phyloP scores from a whole-genome alignment of 106 monocot species.

The Dioscorea alata region DNA sequence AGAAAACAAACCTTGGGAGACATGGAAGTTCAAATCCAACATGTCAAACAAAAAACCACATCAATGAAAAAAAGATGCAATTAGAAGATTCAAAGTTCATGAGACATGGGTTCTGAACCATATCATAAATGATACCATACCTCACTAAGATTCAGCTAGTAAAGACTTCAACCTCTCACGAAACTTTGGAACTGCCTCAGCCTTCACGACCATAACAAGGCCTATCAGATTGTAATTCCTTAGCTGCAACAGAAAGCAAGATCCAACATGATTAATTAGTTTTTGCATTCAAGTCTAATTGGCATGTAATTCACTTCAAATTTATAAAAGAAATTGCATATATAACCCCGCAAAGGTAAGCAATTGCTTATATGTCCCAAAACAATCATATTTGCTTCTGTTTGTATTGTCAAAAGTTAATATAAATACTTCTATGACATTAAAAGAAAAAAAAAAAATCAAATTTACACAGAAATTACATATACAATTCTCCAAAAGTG shows the following conservation, averaged over 20 bases:
- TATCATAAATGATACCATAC: neutral
- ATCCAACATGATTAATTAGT: neutral
- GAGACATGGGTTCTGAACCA: neutral
- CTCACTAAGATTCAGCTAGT: slow-evolving; percentile 19
- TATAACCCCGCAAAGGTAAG: neutral
- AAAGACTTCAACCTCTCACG: slow-evolving; percentile 35
- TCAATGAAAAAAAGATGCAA: neutral
- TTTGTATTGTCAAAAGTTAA: neutral
- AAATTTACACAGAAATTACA: no score
- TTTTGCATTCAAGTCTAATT: no score
- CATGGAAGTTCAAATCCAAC: neutral
- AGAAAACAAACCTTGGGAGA: no score
- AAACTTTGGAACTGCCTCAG: slow-evolving; percentile 31
- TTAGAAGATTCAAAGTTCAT: neutral
- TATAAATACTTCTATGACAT: no score
- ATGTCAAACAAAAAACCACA: neutral
- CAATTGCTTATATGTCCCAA: neutral
- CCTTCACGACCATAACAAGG: slow-evolving; percentile 53
- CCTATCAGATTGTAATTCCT: slow-evolving; percentile 55
- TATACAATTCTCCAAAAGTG: no score
- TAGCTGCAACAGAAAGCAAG: slow-evolving; percentile 26
- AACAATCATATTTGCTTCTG: neutral
- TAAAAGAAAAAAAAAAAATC: no score
- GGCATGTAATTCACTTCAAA: no score
- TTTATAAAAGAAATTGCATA: no score